These are phyloP conservation scores for Cercospora sp. DNA, from an alignment of 2,329 filamentous ascomycete species.

Conservation along the genomic window DNA sequence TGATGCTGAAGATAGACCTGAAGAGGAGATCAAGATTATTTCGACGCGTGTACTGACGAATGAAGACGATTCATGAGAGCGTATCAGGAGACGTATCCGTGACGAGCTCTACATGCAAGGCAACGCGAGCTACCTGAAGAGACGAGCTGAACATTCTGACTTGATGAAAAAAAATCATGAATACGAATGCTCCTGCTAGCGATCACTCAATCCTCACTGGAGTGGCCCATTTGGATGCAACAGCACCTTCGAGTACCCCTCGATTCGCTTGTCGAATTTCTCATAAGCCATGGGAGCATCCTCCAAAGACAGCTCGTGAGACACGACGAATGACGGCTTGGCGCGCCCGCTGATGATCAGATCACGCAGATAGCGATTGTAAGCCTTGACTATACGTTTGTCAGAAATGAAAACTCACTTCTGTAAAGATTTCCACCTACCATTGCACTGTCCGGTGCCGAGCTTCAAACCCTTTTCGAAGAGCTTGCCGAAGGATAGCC, in stretches of 20 bases:
- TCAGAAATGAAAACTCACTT: background rate
- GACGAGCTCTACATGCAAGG: background rate
- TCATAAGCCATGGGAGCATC: constrained; percentile 54
- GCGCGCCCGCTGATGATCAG: constrained; percentile 65
- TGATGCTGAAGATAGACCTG: constrained; percentile 73
- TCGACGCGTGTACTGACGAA: constrained; percentile 69
- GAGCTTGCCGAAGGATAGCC: constrained; percentile 35
- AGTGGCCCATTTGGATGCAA: constrained; percentile 64
- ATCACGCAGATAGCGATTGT: constrained; percentile 66
- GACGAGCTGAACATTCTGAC: background rate
- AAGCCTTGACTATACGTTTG: constrained; percentile 55
- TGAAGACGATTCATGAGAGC: constrained; percentile 56
- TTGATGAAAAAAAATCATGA: background rate
- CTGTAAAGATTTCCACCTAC: background rate
- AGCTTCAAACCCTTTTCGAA: constrained; percentile 67
- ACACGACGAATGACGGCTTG: constrained; percentile 67
- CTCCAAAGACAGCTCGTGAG: constrained; percentile 63
- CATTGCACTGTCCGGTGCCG: constrained; percentile 50
- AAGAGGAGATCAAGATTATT: constrained; percentile 78
- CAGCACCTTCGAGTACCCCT: constrained; percentile 68
- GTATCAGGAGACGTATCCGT: background rate
- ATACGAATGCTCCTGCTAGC: background rate
- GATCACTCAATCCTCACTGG: constrained; percentile 14
- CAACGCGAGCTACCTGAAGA: background rate
- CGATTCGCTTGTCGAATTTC: constrained; percentile 65